A percentile compares a stretch with the other conserved stretches of the same genome.
Conservation (phyloP, 2,329 filamentous ascomycete genomes). For the Ophiostoma quercus region DNA sequence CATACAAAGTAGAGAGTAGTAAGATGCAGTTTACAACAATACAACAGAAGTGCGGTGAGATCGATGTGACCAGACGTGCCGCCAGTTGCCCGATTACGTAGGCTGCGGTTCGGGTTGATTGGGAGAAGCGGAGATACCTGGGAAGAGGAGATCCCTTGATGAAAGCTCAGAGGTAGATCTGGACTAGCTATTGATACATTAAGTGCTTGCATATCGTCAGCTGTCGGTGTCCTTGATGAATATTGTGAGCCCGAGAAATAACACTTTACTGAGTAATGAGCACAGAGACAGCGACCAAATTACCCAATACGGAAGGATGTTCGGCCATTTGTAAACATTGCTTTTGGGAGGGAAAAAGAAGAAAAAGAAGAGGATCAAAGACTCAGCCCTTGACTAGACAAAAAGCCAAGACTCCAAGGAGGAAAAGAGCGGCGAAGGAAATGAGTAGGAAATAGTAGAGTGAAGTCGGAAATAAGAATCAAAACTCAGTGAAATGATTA, state of each 20-base stretch:
- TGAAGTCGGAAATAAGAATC: neutral
- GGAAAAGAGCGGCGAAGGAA: conserved; percentile 19
- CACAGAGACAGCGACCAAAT: neutral
- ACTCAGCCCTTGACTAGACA: conserved; percentile 3
- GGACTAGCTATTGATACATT: too few species aligned
- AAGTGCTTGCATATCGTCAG: too few species aligned
- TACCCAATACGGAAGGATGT: neutral
- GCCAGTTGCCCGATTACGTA: conserved; percentile 1
- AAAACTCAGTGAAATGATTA: neutral
- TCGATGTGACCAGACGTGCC: neutral
- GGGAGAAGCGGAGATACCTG: too few species aligned
- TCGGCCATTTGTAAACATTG: conserved; percentile 1
- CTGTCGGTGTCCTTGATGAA: too few species aligned
- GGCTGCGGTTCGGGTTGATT: neutral
- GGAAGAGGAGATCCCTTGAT: too few species aligned
- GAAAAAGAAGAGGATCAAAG: too few species aligned
- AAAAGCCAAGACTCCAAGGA: conserved; percentile 18
- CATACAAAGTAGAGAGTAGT: too few species aligned
- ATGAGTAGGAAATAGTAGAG: neutral
- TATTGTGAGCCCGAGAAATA: too few species aligned
- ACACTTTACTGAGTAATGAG: too few species aligned
- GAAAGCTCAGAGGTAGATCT: too few species aligned
- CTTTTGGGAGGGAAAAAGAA: neutral
- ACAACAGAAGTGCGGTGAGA: neutral
- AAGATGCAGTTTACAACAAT: neutral